Evolutionary conservation across 2,329 filamentous ascomycete species (phyloP).

Genomic region (Ampelomyces quisqualis): DNA sequence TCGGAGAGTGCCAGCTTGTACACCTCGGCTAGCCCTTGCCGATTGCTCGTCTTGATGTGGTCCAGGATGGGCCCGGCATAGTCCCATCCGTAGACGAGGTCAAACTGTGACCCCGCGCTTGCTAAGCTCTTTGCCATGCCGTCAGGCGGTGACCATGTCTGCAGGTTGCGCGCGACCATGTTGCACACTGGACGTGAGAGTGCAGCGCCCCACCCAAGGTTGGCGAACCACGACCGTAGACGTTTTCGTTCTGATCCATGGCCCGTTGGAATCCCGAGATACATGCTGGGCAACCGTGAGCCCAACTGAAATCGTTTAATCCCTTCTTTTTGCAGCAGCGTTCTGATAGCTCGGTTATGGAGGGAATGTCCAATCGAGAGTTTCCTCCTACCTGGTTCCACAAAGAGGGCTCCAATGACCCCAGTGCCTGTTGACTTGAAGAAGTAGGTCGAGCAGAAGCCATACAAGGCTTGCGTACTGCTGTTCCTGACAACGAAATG

Average conservation of each 20-base stretch:
- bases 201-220: slow-evolving; percentile 79
- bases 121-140: slow-evolving; percentile 73
- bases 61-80: slow-evolving; percentile 72
- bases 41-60: slow-evolving; percentile 71
- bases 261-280: slow-evolving; percentile 75
- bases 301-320: slow-evolving; percentile 82
- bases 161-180: slow-evolving; percentile 72
- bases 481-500: slow-evolving; percentile 95
- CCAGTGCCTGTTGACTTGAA: slow-evolving; percentile 68
- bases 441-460: slow-evolving; percentile 88
- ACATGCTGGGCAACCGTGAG: slow-evolving; percentile 78
- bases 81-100: slow-evolving; percentile 77
- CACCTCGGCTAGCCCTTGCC: slow-evolving; percentile 76
- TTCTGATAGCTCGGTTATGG: slow-evolving; percentile 79
- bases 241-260: slow-evolving; percentile 62
- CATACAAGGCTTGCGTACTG: slow-evolving; percentile 86
- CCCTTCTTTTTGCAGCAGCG: slow-evolving; percentile 68
- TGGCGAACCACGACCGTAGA: slow-evolving; percentile 80
- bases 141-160: slow-evolving; percentile 72
- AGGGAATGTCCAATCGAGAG: slow-evolving; percentile 88
- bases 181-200: slow-evolving; percentile 65
- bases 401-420: slow-evolving; percentile 81
- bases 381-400: slow-evolving; percentile 82
- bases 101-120: slow-evolving; percentile 73
- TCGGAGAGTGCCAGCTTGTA: slow-evolving; percentile 75